These are phyloP conservation scores for Pleurotus djamor DNA, from an alignment of 768 basidiomycete genomes.

Conservation along the genomic window DNA sequence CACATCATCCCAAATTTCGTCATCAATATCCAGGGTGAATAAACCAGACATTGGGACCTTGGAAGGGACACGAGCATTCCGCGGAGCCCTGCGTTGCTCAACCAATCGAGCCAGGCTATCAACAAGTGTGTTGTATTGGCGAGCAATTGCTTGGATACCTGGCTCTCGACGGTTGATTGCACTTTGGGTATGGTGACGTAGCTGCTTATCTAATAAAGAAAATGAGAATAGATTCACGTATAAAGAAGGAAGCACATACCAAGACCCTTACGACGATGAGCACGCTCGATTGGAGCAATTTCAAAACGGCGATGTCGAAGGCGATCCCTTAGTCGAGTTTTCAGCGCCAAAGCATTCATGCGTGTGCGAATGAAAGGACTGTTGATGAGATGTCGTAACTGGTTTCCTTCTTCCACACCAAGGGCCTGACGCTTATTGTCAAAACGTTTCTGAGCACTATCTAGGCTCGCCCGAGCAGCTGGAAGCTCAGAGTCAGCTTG, in stretches of 20 bases:
- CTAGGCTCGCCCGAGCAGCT: not conserved
- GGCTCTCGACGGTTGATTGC: conserved; percentile 23
- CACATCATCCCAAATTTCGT: conserved; percentile 30
- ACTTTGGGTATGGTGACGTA: conserved; percentile 22
- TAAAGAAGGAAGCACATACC: not conserved
- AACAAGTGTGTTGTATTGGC: conserved; percentile 25
- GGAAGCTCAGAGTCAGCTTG: not conserved
- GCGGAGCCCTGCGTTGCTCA: conserved; percentile 15
- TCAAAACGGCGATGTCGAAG: not conserved
- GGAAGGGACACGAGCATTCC: conserved; percentile 16
- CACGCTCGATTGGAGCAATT: not conserved
- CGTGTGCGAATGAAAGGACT: not conserved
- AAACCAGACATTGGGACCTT: conserved; percentile 17
- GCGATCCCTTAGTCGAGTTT: not conserved
- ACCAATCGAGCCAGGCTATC: conserved; percentile 17
- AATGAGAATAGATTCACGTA: not conserved
- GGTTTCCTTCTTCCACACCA: not conserved
- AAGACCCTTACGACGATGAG: not conserved
- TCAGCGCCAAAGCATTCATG: conserved; percentile 4
- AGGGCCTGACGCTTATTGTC: not conserved
- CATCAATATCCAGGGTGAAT: conserved; percentile 31
- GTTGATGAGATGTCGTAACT: not conserved
- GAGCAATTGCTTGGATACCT: conserved; percentile 18
- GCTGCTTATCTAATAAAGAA: conserved; percentile 22
- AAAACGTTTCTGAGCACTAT: not conserved